Evolutionary conservation across 371 early-diverging fungal species (phyloP).

Genomic region (Syncephalis fuscata): DNA sequence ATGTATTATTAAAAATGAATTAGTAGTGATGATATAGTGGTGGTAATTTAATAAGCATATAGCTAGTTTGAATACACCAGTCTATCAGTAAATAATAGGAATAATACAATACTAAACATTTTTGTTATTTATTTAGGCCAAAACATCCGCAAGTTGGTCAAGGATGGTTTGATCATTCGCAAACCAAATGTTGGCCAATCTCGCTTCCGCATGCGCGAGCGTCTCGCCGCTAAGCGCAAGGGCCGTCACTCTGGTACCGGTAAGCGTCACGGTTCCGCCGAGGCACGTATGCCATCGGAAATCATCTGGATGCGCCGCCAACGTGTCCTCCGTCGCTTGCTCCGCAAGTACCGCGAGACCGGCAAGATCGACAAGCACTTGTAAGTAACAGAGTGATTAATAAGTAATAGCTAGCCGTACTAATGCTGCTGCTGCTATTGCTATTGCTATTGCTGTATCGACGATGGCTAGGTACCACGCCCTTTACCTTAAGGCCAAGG

Average conservation of each 20-base stretch:
- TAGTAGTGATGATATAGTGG: too few relatives aligned
- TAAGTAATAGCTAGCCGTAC: too few relatives aligned
- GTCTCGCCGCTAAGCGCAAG: conserved; percentile 87
- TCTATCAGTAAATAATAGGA: background rate
- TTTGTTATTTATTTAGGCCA: conserved; percentile 37
- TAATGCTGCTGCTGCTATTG: too few relatives aligned
- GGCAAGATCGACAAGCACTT: conserved; percentile 98
- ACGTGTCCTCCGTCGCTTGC: conserved; percentile 94
- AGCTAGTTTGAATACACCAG: too few relatives aligned
- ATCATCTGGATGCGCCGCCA: conserved; percentile 99
- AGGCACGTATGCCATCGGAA: conserved; percentile 96
- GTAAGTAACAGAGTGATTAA: conserved; percentile 12
- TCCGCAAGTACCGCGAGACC: conserved; percentile 96
- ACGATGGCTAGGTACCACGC: conserved; percentile 55
- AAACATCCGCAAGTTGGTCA: conserved; percentile 91
- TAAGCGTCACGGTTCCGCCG: conserved; percentile 97
- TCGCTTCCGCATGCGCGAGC: conserved; percentile 91
- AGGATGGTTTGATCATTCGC: conserved; percentile 93
- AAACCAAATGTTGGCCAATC: conserved; percentile 91
- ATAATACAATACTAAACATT: background rate
- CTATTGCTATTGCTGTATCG: background rate
- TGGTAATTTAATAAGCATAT: too few relatives aligned
- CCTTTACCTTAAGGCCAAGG: conserved; percentile 98
- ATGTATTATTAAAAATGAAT: conserved; percentile 32
- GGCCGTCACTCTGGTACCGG: conserved; percentile 99